These are phyloP conservation scores for Kappamyces sp. DNA, from an alignment of 192 early-diverging fungal species.

Conservation along the genomic window DNA sequence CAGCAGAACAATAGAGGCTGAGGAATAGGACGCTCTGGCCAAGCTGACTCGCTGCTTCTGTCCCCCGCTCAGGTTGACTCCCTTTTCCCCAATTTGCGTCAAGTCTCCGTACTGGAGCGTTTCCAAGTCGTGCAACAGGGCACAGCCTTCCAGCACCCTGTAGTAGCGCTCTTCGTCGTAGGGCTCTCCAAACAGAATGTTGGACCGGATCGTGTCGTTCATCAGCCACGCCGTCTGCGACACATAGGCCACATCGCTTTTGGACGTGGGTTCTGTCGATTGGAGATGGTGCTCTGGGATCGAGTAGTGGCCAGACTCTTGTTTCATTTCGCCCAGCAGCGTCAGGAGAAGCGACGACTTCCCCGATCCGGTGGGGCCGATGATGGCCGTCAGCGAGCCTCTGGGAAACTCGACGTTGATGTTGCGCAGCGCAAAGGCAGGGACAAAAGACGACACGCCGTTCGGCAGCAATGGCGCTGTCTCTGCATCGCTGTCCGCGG, in stretches of 20 bases:
- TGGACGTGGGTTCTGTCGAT: not conserved
- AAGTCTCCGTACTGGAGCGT: conserved; percentile 24
- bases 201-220: conserved; percentile 55
- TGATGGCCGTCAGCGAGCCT: conserved; percentile 67
- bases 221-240: conserved; percentile 58
- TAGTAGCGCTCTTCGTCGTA: conserved; percentile 52
- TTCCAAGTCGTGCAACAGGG: conserved; percentile 55
- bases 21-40: conserved; percentile 41
- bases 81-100: conserved; percentile 68
- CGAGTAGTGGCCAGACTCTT: conserved; percentile 34
- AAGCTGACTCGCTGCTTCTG: conserved; percentile 82
- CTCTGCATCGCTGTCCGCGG: not conserved
- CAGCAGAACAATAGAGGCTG: conserved; percentile 12
- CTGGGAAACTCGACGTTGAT: conserved; percentile 64
- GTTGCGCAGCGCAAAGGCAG: conserved; percentile 50
- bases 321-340: conserved; percentile 71
- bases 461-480: not conserved
- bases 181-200: conserved; percentile 59
- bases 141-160: conserved; percentile 59
- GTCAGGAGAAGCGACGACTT: conserved; percentile 72
- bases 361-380: conserved; percentile 77
- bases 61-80: conserved; percentile 72
- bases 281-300: conserved; percentile 5
- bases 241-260: conserved; percentile 53
- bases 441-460: too few species aligned